phyloP scores from a whole-genome alignment of 306 rosid genomes.

The Comarum palustre region DNA sequence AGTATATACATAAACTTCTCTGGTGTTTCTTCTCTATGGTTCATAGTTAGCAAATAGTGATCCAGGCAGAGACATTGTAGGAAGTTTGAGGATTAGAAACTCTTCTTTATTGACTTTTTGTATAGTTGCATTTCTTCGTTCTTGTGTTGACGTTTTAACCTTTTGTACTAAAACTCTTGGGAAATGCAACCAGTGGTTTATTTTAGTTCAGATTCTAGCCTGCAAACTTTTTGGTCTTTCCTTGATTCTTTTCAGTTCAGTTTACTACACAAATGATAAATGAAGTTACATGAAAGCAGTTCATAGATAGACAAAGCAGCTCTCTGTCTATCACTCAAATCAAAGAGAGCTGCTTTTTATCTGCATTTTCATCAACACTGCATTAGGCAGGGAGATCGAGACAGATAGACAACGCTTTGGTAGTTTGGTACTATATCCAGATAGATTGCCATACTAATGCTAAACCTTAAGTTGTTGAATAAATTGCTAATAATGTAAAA shows the following conservation, averaged over 20 bases:
- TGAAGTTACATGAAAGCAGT: not conserved
- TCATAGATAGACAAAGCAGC: too few species aligned
- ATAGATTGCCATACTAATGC: not conserved
- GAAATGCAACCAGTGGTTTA: constrained; percentile 32
- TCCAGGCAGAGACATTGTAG: constrained; percentile 32
- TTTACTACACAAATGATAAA: not conserved
- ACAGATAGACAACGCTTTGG: not conserved
- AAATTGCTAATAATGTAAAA: not conserved
- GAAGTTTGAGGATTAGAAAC: constrained; percentile 23
- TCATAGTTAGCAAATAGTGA: constrained; percentile 25
- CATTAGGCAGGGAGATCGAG: not conserved
- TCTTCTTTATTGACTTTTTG: constrained; percentile 30
- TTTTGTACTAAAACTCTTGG: constrained; percentile 25
- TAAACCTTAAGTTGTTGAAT: not conserved
- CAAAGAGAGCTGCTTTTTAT: not conserved
- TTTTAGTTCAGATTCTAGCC: constrained; percentile 13
- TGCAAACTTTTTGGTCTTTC: not conserved
- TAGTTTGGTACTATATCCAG: not conserved
- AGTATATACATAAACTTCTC: not conserved
- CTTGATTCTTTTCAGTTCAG: not conserved
- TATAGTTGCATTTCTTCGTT: constrained; percentile 28
- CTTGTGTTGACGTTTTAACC: constrained; percentile 22
- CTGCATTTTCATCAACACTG: not conserved
- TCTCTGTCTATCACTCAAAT: too few species aligned
- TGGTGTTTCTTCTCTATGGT: not conserved